phyloP scores from a whole-genome alignment of 179 eudicot genomes.

The Sideroxylon spinosum region DNA sequence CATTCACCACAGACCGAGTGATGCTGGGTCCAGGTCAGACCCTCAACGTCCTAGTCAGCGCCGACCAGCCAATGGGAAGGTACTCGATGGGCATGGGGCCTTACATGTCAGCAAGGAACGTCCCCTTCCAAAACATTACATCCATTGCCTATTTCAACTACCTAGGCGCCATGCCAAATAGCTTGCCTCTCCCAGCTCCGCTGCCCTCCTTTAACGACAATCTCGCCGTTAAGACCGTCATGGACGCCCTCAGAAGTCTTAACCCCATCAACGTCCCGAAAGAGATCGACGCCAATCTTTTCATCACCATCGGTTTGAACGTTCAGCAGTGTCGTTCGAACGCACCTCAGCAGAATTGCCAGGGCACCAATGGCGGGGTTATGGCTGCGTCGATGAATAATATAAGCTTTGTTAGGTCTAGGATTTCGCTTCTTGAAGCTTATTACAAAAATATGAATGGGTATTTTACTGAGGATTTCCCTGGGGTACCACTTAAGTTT shows the following conservation, averaged over 20 bases:
- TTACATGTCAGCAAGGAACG: conserved; percentile 60
- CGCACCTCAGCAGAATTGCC: conserved; percentile 32
- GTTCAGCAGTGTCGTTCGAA: conserved; percentile 48
- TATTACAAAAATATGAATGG: conserved; percentile 53
- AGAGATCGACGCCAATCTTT: conserved; percentile 53
- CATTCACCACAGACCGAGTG: conserved; percentile 42
- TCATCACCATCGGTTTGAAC: conserved; percentile 58
- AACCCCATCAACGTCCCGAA: conserved; percentile 34
- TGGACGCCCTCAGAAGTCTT: conserved; percentile 52
- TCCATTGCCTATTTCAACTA: conserved; percentile 55
- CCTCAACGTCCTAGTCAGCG: conserved; percentile 52
- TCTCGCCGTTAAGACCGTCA: conserved; percentile 40
- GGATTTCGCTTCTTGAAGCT: conserved; percentile 58
- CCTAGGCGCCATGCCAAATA: conserved; percentile 35
- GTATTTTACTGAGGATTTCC: conserved; percentile 59
- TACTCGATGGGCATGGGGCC: conserved; percentile 68
- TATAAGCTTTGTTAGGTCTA: conserved; percentile 52
- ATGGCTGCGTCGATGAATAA: conserved; percentile 79
- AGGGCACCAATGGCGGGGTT: conserved; percentile 48
- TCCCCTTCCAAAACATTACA: conserved; percentile 49
- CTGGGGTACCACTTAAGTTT: conserved; percentile 45
- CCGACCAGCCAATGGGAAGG: conserved; percentile 43
- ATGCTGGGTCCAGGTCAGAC: conserved; percentile 78
- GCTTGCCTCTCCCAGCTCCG: conserved; percentile 34
- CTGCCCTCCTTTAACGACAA: conserved; percentile 54